Evolutionary conservation across 352 stramenopile species (phyloP).

Genomic region (Phytophthora niederhauseri): DNA sequence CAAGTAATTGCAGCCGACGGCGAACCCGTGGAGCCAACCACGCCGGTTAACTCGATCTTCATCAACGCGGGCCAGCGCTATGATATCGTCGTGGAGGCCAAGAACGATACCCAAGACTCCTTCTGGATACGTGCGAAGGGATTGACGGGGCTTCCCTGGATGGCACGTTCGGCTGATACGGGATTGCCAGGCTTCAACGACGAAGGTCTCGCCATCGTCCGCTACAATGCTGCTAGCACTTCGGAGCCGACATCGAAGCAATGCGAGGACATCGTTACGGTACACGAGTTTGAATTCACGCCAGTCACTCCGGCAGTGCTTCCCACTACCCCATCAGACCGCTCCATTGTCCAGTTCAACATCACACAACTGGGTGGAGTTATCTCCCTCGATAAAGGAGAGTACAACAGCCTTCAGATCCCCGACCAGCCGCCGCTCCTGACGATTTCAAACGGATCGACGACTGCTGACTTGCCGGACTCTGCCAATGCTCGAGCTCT

Average conservation of each 20-base stretch:
- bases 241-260: slow-evolving; percentile 23
- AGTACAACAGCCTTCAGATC: slow-evolving; percentile 26
- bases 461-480: slow-evolving; percentile 18
- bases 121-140: slow-evolving; percentile 43
- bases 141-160: slow-evolving; percentile 26
- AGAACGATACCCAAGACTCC: slow-evolving; percentile 23
- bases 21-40: slow-evolving; percentile 21
- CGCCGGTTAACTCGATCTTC: slow-evolving; percentile 34
- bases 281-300: slow-evolving; percentile 35
- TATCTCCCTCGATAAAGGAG: slow-evolving; percentile 32
- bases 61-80: slow-evolving; percentile 43
- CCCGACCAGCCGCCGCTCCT: slow-evolving; percentile 25
- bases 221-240: slow-evolving; percentile 15
- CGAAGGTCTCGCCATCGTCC: slow-evolving; percentile 32
- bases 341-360: slow-evolving; percentile 35
- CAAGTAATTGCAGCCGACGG: slow-evolving; percentile 39
- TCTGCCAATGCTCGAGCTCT: slow-evolving; percentile 20
- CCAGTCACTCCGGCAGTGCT: slow-evolving; percentile 8
- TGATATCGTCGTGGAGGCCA: slow-evolving; percentile 35
- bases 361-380: slow-evolving; percentile 17
- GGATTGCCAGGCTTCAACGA: slow-evolving; percentile 28
- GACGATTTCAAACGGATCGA: slow-evolving; percentile 20
- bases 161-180: slow-evolving; percentile 11
- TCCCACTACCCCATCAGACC: slow-evolving; percentile 20
- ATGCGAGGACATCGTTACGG: slow-evolving; percentile 16